Evolutionary conservation across 306 rosid genomes (phyloP).

Genomic region (Carpinus fangiana): DNA sequence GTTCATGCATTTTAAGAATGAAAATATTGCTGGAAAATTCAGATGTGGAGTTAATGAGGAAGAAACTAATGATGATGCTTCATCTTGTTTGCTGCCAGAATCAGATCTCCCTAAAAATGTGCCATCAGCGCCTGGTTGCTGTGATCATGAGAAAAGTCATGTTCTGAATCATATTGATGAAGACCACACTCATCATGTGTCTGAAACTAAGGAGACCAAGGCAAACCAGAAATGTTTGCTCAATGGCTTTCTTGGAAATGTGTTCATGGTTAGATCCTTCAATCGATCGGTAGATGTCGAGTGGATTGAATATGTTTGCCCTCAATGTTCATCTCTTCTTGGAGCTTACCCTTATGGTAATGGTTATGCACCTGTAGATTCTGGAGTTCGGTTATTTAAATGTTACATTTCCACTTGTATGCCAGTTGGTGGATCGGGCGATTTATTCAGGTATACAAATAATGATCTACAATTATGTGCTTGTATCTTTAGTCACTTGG

Average conservation of each 20-base stretch:
- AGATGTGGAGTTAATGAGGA: constrained; percentile 27
- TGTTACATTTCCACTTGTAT: constrained; percentile 68
- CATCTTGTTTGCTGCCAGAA: constrained; percentile 30
- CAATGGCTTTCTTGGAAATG: constrained; percentile 85
- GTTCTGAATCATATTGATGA: constrained; percentile 23
- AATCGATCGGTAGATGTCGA: constrained; percentile 68
- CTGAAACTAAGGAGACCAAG: constrained; percentile 44
- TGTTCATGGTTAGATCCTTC: constrained; percentile 85
- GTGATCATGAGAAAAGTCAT: constrained; percentile 32
- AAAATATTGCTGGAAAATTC: constrained; percentile 31
- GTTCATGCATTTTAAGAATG: constrained; percentile 31
- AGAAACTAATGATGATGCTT: constrained; percentile 30
- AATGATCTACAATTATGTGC: background rate
- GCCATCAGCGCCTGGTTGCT: constrained; percentile 38
- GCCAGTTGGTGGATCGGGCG: constrained; percentile 51
- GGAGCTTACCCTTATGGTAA: constrained; percentile 84
- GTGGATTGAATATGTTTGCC: constrained; percentile 78
- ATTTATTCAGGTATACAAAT: constrained; percentile 70
- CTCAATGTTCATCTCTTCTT: constrained; percentile 69
- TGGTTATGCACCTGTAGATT: constrained; percentile 59
- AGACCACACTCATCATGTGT: constrained; percentile 41
- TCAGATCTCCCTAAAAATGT: constrained; percentile 28
- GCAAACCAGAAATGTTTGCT: constrained; percentile 61
- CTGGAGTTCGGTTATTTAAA: constrained; percentile 84
- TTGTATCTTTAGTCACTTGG: background rate